Evolutionary conservation across 495 filamentous ascomycete genomes (phyloP), one percentile per base, ranked within the genome.

Genomic region (Aspergillus leporis): DNA sequence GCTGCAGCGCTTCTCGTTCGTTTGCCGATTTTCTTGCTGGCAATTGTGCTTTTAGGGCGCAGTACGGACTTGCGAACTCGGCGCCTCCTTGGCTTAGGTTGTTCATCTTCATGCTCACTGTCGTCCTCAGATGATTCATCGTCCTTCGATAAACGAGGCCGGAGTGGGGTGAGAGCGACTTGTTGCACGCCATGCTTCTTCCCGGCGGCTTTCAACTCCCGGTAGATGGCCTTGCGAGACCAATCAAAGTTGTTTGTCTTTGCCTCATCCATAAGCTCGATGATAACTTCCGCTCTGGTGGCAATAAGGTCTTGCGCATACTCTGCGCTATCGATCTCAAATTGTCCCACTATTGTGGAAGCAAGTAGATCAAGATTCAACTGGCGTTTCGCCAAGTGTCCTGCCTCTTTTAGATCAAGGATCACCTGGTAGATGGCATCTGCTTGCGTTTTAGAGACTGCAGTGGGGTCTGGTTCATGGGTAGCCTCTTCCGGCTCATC

Each of bases 31-130:
- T 80, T 63, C 55, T 76, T 79, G 6, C 62, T 62, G 13, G 77
- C 77, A 19, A 76, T 57, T 1, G 70, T 66, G 53, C 70, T 73
- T 34, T 77, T 83, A 3, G 83, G 83, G 32, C 81, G 76, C 4
- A 85, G 66, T 2, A 83, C 77, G 5, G 83, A 85, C 59, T 80
- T 81, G 45, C 75, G 73, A 23, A 72, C 73, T 12, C 72, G 71
- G 13, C 62, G 66, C 48, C 57, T 65, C 41, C 55, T 61, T 31
- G 53, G 54, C 65, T 66, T 51, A 46, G 70, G 51, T 36, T 69
- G 56, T 58, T 65, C 53, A 38, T 61, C 61, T 22, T 65, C 57
- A 13, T 47, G 66, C 3, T 74, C 66, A 32, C 60, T 68, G 31
- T 81, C 75, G 28, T 79, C 75, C 21, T 76, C 76, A 32, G 75